Evolutionary conservation across 2,329 filamentous ascomycete genomes (phyloP), one percentile per base, ranked within the genome.

Genomic region (Alternaria ethzedia): DNA sequence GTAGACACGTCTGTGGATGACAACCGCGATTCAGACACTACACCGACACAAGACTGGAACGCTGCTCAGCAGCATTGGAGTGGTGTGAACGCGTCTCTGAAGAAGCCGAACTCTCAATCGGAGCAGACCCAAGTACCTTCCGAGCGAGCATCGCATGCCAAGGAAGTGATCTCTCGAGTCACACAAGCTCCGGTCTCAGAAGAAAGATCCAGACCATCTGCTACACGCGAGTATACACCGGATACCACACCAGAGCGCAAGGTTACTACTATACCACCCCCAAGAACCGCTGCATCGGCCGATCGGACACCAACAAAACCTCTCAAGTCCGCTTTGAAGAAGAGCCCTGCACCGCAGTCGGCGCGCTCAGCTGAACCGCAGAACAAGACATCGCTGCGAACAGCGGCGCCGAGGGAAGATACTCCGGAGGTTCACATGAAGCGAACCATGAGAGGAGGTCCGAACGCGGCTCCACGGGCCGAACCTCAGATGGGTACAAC

Each of bases 21-120:
- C 2, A 57, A 55, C 12, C 54, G 62, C 25, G 65, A 67, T 12
- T 59, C 55, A 32, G 54, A 55, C 15, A 54, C 51, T 23, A 66
- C 67, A 4, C 59, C 66, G 5, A 62, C 65, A n/a, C 81, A 84
- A 64, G 87, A 90, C 58, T 93, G 91, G 91, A 87, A 89, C 65
- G 84, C 86, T 57, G 87, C 89, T 15, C 91, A 90, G 71, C 82
- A 86, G 0, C 92, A 90, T 70, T 93, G 91, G 91, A 88, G 86
- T 65, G 87, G 87, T 55, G 78, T 93, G 7, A 89, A 86, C 8
- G 82, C 84, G 2, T 86, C 90, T 30, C 88, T 89, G 72, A 86
- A 89, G 46, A 86, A 65, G 41, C 36, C 67, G 11, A 5, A 25
- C 20, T 7, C 20, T 11, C 20, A 41, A 23, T 21, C 30, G 11